Percentiles rank a stretch among this genome's conserved stretches.
phyloP scores from a whole-genome alignment of 805 yeast species.

The Candida anglica region DNA sequence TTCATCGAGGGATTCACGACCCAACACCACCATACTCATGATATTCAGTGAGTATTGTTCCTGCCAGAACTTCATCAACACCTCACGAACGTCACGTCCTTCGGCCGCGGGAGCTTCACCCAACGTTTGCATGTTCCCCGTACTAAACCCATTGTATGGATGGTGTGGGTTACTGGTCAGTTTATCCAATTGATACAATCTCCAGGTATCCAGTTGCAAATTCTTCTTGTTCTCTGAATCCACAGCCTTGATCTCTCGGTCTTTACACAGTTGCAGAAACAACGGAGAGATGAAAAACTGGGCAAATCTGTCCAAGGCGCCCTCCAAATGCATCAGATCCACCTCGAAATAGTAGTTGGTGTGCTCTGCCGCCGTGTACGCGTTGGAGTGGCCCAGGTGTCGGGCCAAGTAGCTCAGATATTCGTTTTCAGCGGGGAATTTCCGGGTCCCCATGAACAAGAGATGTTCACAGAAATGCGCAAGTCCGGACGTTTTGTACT shows the following conservation, averaged over 20 bases:
- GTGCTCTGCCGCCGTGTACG: slow-evolving; percentile 83
- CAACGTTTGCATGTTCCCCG: slow-evolving; percentile 80
- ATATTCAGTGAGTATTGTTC: slow-evolving; percentile 77
- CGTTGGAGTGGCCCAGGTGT: slow-evolving; percentile 88
- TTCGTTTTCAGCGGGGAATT: slow-evolving; percentile 73
- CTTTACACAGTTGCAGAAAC: slow-evolving; percentile 70
- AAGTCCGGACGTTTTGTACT: slow-evolving; percentile 57
- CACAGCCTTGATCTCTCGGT: slow-evolving; percentile 90
- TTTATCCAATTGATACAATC: slow-evolving; percentile 81
- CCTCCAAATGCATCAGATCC: slow-evolving; percentile 67
- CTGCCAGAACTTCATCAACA: slow-evolving; percentile 69
- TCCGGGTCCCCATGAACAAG: slow-evolving; percentile 48
- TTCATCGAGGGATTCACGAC: slow-evolving; percentile 72
- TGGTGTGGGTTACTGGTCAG: slow-evolving; percentile 68
- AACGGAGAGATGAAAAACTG: slow-evolving; percentile 89
- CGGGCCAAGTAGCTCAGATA: slow-evolving; percentile 70
- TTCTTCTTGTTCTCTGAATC: slow-evolving; percentile 96
- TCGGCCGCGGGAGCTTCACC: slow-evolving; percentile 56
- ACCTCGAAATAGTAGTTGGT: slow-evolving; percentile 92
- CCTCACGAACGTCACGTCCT: slow-evolving; percentile 76
- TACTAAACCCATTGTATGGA: slow-evolving; percentile 84
- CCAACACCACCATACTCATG: slow-evolving; percentile 83
- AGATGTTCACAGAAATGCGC: slow-evolving; percentile 50
- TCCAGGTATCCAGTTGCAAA: slow-evolving; percentile 85
- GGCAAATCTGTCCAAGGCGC: slow-evolving; percentile 88